Percentiles rank a stretch among this genome's conserved stretches.
Conservation (phyloP, 2,329 filamentous ascomycete genomes). For the Rosellinia necatrix region DNA sequence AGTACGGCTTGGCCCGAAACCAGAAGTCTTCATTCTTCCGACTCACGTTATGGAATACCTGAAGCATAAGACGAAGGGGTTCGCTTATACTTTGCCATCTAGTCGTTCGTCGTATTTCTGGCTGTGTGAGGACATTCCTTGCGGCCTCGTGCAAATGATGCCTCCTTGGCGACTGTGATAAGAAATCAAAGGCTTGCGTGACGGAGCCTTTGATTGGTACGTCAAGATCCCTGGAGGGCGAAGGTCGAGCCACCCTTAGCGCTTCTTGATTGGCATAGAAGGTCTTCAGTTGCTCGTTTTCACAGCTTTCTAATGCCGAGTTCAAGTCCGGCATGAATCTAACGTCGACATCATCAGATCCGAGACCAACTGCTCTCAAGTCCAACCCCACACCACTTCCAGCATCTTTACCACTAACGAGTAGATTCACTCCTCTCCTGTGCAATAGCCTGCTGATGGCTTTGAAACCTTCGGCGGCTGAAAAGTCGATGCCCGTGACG, state of each 20-base stretch:
- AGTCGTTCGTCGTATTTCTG: constrained; percentile 61
- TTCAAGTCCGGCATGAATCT: constrained; percentile 88
- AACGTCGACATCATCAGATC: constrained; percentile 72
- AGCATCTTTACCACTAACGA: constrained; percentile 81
- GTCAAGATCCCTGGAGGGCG: constrained; percentile 52
- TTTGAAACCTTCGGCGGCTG: constrained; percentile 91
- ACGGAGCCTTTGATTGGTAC: constrained; percentile 49
- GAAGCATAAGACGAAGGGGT: constrained; percentile 86
- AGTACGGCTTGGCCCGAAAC: constrained; percentile 80
- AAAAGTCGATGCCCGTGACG: constrained; percentile 93
- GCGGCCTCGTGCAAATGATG: constrained; percentile 80
- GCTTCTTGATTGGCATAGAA: constrained; percentile 74
- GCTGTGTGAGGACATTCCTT: constrained; percentile 71
- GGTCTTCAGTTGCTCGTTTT: constrained; percentile 88
- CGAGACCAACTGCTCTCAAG: constrained; percentile 82
- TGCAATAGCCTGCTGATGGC: constrained; percentile 84
- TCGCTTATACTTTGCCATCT: constrained; percentile 89
- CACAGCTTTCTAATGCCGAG: constrained; percentile 89
- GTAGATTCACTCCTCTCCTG: constrained; percentile 76
- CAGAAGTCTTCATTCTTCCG: constrained; percentile 92
- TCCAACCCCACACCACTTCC: constrained; percentile 76
- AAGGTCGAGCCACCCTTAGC: constrained; percentile 51
- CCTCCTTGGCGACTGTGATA: constrained; percentile 80
- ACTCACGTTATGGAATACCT: constrained; percentile 91
- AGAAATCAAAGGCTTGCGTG: constrained; percentile 42